Evolutionary conservation across 139 green algal genomes (phyloP).

Genomic region (Auxenochlorella pyrenoidosa): DNA sequence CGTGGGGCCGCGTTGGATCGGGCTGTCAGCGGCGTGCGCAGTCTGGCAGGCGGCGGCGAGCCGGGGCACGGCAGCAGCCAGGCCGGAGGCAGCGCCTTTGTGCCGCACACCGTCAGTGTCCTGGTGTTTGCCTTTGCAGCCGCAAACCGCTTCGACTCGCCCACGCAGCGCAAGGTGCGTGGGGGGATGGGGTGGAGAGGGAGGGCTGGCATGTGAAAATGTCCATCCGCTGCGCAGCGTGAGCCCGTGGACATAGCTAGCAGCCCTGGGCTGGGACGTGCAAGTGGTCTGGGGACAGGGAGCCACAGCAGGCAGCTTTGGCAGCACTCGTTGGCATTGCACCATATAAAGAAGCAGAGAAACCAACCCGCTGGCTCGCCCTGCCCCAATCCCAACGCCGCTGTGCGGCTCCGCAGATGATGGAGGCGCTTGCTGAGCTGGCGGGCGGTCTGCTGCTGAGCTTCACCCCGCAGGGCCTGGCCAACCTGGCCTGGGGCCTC

Average conservation of each 20-base stretch:
- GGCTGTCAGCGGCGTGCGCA: too few relatives aligned
- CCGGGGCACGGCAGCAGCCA: background rate
- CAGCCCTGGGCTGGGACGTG: too few relatives aligned
- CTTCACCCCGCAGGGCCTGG: slow-evolving; percentile 18
- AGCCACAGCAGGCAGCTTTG: too few relatives aligned
- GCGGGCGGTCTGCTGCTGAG: slow-evolving; percentile 1
- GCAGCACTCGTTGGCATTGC: too few relatives aligned
- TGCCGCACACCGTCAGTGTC: slow-evolving; percentile 19
- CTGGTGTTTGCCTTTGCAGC: slow-evolving; percentile 15
- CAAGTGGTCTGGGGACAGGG: too few relatives aligned
- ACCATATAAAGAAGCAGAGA: too few relatives aligned
- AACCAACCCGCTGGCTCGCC: too few relatives aligned
- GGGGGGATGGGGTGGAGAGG: too few relatives aligned
- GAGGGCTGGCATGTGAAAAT: too few relatives aligned
- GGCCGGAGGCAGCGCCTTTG: slow-evolving; percentile 8
- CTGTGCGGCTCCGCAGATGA: background rate
- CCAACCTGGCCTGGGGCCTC: slow-evolving; percentile 30
- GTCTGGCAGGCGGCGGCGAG: background rate
- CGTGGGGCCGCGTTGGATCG: background rate
- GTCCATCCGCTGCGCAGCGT: too few relatives aligned
- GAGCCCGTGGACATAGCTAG: too few relatives aligned
- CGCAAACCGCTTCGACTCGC: slow-evolving; percentile 8
- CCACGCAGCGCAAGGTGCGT: background rate
- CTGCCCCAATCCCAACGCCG: too few relatives aligned
- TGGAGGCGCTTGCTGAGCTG: background rate